Evolutionary conservation across 495 filamentous ascomycete species (phyloP), one percentile per base, ranked within the genome.

Genomic region (Neurospora sp.): DNA sequence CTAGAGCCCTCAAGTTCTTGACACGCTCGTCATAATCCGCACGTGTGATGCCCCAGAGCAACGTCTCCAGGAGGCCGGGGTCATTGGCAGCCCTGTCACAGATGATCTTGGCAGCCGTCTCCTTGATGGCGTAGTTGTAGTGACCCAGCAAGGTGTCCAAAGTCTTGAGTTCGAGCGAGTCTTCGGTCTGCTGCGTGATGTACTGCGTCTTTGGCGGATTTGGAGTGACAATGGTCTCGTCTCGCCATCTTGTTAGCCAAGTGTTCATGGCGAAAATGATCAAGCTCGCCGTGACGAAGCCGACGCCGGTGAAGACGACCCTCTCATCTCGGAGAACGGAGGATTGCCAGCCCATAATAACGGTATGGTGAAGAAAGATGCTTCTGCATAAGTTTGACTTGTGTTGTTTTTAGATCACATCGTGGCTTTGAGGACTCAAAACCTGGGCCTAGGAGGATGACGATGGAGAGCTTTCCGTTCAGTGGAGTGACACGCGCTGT

Each of bases 151-250:
- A 81, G n/a, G 82, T 87, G 39, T 87, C 83, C 8, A 89, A 77
- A 0, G 87, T 89, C 42, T 76, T 75, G 0, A 81, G 71, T 59
- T 84, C 83, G 14, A 89, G 79, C 3, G 86, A 85, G 70, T 89
- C 87, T 74, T 89, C 87, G n/a, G 86, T 87, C n/a, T 85, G 84
- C 75, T 89, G 87, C 11, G 86, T 89, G 73, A 89, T 89, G 76
- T 88, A 88, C 74, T 87, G 86, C 12, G 87, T 84, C 77, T 88
- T 89, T 48, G 84, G 86, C 72, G 83, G 84, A 16, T 79, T 75
- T 3, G 82, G 83, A 37, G 83, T 83, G 75, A 87, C 78, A 73
- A 84, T 81, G 72, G 82, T 83, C 54, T 85, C 81, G 72, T 87
- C 84, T 72, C 84, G 84, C 70, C 84, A 86, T 39, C 80, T 72